Evolutionary conservation across 2,329 filamentous ascomycete species (phyloP), one percentile per base, ranked within the genome.

Genomic region (Fusarium xyrophilum): DNA sequence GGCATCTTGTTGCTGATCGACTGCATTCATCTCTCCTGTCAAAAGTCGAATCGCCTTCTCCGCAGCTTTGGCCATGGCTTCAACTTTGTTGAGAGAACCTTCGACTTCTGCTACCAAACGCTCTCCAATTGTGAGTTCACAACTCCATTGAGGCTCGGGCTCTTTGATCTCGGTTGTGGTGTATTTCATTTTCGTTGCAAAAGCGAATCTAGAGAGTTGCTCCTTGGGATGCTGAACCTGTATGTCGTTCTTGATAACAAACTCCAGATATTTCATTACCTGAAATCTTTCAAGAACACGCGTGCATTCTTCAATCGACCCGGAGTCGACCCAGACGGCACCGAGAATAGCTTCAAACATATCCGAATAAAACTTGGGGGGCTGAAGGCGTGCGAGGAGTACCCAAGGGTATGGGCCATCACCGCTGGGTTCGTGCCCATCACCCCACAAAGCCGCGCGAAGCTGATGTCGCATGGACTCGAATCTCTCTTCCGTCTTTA

Each of bases 321-420:
- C 91, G 0, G 84, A 91, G 76, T 98, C 96, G 23, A 97, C 82
- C 82, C 91, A 97, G 0, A 97, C 84, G 0, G 93, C 94, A 0
- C 92, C 95, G 0, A 98, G 78, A 0, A 96, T 76, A 33, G 88
- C 87, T 80, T 98, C 95, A 13, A 97, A 83, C 11, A 97, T 80
- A 76, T 97, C 94, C 0, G 91, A 95, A 78, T 91, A 90, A 77
- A 92, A 91, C 75, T 97, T 97, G 19, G 87, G 87, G 0, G 89
- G 84, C 17, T 85, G 83, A 2, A 96, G 81, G 0, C 85, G 83
- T 0, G 88, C 82, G 2, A 98, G 85, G 0, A 88, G 78, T 3
- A 86, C 82, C 95, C 95, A 98, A 0, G 95, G 96, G 73, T 94
- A 96, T 19, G 81, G 13, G 14, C 27, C 19, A 12, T 15, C 23